These are phyloP conservation scores for Didymella segeticola DNA, from an alignment of 2,329 filamentous ascomycete species.

Conservation along the genomic window DNA sequence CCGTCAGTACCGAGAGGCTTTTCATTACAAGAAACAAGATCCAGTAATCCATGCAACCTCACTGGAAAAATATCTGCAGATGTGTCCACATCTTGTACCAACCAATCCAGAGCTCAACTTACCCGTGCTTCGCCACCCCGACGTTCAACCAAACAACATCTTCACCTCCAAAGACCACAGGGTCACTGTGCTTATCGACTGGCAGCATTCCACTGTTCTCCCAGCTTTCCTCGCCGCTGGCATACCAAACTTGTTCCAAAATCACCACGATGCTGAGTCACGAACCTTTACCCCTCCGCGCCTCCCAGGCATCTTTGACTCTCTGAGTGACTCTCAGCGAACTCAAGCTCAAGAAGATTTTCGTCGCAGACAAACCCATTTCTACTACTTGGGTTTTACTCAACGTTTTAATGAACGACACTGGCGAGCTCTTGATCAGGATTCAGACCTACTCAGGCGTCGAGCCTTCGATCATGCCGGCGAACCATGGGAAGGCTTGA, in stretches of 20 bases:
- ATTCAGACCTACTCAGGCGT: slow-evolving; percentile 27
- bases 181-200: slow-evolving; percentile 51
- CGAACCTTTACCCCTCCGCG: slow-evolving; percentile 23
- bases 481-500: slow-evolving; percentile 39
- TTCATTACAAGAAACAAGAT: slow-evolving; percentile 31
- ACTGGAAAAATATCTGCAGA: slow-evolving; percentile 23
- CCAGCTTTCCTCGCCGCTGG: slow-evolving; percentile 48
- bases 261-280: slow-evolving; percentile 46
- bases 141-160: slow-evolving; percentile 46
- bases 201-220: slow-evolving; percentile 49
- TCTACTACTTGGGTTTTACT: slow-evolving; percentile 40
- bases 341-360: slow-evolving; percentile 27
- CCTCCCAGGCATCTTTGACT: slow-evolving; percentile 25
- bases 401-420: slow-evolving; percentile 33
- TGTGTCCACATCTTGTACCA: slow-evolving; percentile 33
- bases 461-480: slow-evolving; percentile 33
- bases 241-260: slow-evolving; percentile 51
- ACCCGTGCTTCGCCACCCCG: slow-evolving; percentile 44
- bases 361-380: slow-evolving; percentile 40
- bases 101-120: slow-evolving; percentile 16
- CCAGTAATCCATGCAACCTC: slow-evolving; percentile 23
- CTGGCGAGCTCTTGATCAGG: slow-evolving; percentile 31
- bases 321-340: slow-evolving; percentile 24
- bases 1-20: slow-evolving; percentile 30
- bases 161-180: slow-evolving; percentile 40